Evolutionary conservation across 495 filamentous ascomycete species (phyloP).

Genomic region (Entonaema liquescens): DNA sequence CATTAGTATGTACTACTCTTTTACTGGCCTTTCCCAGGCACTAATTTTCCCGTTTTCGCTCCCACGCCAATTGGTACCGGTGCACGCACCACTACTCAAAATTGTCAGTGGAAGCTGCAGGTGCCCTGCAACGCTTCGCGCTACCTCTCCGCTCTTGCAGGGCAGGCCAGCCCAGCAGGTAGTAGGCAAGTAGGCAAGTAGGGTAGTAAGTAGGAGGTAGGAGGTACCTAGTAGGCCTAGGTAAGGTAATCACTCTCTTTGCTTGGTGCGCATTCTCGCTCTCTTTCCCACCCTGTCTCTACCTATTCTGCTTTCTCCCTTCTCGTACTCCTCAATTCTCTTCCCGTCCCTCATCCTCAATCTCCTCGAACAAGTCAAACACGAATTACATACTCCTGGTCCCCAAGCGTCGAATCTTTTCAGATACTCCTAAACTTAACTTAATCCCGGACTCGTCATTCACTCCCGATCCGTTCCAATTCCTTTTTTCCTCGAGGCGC

Average conservation of each 20-base stretch:
- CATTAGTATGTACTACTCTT: slow-evolving; percentile 29
- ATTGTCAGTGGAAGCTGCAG: slow-evolving; percentile 41
- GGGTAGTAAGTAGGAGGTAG: slow-evolving; percentile 21
- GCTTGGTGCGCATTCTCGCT: slow-evolving; percentile 46
- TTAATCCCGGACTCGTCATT: slow-evolving; percentile 41
- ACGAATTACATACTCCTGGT: slow-evolving; percentile 38
- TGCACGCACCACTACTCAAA: slow-evolving; percentile 44
- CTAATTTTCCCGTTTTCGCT: slow-evolving; percentile 36
- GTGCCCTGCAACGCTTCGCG: slow-evolving; percentile 40
- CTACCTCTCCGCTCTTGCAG: slow-evolving; percentile 38
- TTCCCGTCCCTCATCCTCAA: slow-evolving; percentile 32
- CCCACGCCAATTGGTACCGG: slow-evolving; percentile 37
- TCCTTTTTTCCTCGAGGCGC: slow-evolving; percentile 39
- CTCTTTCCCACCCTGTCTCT: slow-evolving; percentile 42
- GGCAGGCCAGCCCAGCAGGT: slow-evolving; percentile 24
- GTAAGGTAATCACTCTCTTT: slow-evolving; percentile 40
- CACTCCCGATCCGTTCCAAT: slow-evolving; percentile 36
- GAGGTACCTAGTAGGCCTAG: slow-evolving; percentile 26
- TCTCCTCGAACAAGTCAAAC: slow-evolving; percentile 31
- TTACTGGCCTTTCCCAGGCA: slow-evolving; percentile 29
- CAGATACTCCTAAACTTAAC: slow-evolving; percentile 35
- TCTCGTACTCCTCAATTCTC: slow-evolving; percentile 47
- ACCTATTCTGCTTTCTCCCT: slow-evolving; percentile 43
- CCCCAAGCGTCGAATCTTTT: slow-evolving; percentile 39
- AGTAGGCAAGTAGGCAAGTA: slow-evolving; percentile 18